Percentiles rank a stretch among this genome's conserved stretches.
These are phyloP conservation scores for Phytophthora macrochlamydospora DNA, from an alignment of 352 stramenopile species.

Conservation along the genomic window DNA sequence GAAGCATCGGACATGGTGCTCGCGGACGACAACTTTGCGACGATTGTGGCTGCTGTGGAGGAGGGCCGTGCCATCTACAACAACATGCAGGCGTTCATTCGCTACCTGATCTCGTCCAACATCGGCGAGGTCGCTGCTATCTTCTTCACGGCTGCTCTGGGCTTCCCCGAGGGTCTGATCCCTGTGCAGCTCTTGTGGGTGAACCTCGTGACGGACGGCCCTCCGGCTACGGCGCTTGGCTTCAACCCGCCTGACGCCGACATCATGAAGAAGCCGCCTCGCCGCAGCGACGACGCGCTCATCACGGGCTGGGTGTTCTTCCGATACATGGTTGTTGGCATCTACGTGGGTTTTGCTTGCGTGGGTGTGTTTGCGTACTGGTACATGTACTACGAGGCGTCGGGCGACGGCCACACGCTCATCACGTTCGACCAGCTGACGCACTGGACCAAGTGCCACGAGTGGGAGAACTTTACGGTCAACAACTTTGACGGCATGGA, in stretches of 20 bases:
- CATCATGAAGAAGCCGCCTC: slow-evolving; percentile 97
- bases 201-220: slow-evolving; percentile 99
- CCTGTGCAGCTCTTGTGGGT: slow-evolving; percentile 99
- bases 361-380: slow-evolving; percentile 94
- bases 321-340: slow-evolving; percentile 96
- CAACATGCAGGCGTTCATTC: slow-evolving; percentile 99
- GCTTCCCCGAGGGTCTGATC: slow-evolving; percentile 97
- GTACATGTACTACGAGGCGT: slow-evolving; percentile 93
- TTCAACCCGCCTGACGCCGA: slow-evolving; percentile 99
- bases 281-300: slow-evolving; percentile 96
- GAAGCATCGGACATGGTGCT: slow-evolving; percentile 95
- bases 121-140: slow-evolving; percentile 99
- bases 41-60: slow-evolving; percentile 62
- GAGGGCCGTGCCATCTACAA: slow-evolving; percentile 91
- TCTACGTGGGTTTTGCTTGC: slow-evolving; percentile 93
- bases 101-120: slow-evolving; percentile 99
- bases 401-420: slow-evolving; percentile 91
- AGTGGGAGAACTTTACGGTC: slow-evolving; percentile 92
- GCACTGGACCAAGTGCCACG: slow-evolving; percentile 90
- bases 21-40: slow-evolving; percentile 92
- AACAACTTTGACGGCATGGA: slow-evolving; percentile 92
- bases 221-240: slow-evolving; percentile 96
- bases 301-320: slow-evolving; percentile 98
- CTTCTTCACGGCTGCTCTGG: slow-evolving; percentile 96
- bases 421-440: slow-evolving; percentile 91